Evolutionary conservation across 306 rosid genomes (phyloP), one percentile per base, ranked within the genome.

Genomic region (Prunus mume): DNA sequence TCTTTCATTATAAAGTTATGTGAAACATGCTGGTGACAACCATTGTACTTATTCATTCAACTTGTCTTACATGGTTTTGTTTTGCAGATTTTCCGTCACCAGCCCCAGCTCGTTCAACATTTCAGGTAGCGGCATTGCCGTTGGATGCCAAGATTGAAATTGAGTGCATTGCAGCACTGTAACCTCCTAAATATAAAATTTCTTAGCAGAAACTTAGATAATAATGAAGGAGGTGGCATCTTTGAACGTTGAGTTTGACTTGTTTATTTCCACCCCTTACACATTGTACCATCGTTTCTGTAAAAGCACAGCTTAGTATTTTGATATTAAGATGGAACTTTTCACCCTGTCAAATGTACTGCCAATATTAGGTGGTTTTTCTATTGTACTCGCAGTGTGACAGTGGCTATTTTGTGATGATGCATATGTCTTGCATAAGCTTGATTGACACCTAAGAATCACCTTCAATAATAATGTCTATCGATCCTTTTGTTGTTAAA

Each of bases 111-210:
- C 97, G 98, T 11, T 79, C 98, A 25, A 95, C 96, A 0, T 95
- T 85, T 83, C 93, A 92, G 80, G 98, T 92, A 60, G 98, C 97
- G 4, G 92, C 91, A 14, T 87, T 95, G 85, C 98, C 98, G 5
- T 73, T 92, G 86, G 95, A 90, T 72, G 98, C 97, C 24, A 95
- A 89, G 93, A 91, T 95, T 63, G 98, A 95, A 85, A 90, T 95
- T 13, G 98, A 95, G 88, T 95, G 96, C 82, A 86, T 95, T 54
- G 98, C 97, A 74, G 79, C 93, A 19, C 79, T 92, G 60, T 90
- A 77, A 86, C 22, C 65, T 72, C 30, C 20, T 10, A 3, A 34
- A 41, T 22, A 43, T 15, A 34, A 52, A 32, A 64, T 62, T 65
- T 62, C n/a, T 80, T 69, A 24, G 64, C 65, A 51, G 66, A 65